Conservation (phyloP, 2,329 filamentous ascomycete genomes). For the Colletotrichum sp. region DNA sequence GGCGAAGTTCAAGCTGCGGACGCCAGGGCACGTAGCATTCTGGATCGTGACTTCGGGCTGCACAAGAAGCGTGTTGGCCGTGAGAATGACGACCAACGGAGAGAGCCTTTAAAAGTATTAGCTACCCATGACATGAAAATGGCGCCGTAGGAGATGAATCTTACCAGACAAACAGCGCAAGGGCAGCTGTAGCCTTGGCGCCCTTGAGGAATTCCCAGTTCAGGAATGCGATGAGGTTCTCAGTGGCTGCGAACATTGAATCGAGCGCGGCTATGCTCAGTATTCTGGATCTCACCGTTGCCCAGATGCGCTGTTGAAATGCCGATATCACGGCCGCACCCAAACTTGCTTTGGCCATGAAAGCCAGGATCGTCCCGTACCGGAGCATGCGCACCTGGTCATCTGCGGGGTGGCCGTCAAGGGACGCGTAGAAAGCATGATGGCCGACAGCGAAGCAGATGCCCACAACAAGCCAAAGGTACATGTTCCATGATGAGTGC, state of each 20-base stretch:
- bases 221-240: constrained; percentile 32
- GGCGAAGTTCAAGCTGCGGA: constrained; percentile 37
- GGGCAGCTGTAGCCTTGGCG: constrained; percentile 35
- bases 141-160: not conserved
- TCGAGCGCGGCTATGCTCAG: constrained; percentile 25
- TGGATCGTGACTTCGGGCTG: constrained; percentile 25
- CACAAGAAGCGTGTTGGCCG: constrained; percentile 40
- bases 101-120: constrained; percentile 23
- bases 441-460: constrained; percentile 36
- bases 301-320: constrained; percentile 25
- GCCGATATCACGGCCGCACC: constrained; percentile 35
- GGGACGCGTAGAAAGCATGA: constrained; percentile 37
- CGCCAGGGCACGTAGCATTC: constrained; percentile 32
- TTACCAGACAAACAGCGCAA: constrained; percentile 39
- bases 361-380: constrained; percentile 39
- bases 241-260: constrained; percentile 37
- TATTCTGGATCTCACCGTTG: constrained; percentile 23
- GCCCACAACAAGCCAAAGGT: constrained; percentile 35
- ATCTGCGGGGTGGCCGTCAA: constrained; percentile 33
- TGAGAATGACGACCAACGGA: constrained; percentile 43
- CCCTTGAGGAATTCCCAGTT: constrained; percentile 33
- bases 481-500: constrained; percentile 40
- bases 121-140: rapidly evolving
- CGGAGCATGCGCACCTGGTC: constrained; percentile 39
- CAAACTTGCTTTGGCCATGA: constrained; percentile 39